Evolutionary conservation across 2,329 filamentous ascomycete genomes (phyloP).

Genomic region (Fusarium hostae): DNA sequence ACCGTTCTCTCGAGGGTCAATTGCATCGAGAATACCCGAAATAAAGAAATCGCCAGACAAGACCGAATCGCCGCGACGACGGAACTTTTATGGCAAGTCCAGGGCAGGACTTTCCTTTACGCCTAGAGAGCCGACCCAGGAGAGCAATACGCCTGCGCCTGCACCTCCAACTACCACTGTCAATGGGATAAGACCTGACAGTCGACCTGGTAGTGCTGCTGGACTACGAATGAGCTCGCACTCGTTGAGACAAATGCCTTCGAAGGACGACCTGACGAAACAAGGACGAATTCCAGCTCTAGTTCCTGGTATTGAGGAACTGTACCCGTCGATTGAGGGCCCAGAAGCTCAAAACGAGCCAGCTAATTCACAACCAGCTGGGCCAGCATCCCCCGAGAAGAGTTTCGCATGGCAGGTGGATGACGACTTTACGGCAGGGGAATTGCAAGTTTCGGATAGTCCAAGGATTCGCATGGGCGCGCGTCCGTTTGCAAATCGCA

Average conservation of each 20-base stretch:
- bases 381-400: slow-evolving; percentile 58
- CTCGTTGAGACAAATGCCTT: slow-evolving; percentile 35
- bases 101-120: slow-evolving; percentile 41
- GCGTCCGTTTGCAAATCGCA: slow-evolving; percentile 51
- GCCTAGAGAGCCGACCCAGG: slow-evolving; percentile 21
- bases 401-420: slow-evolving; percentile 67
- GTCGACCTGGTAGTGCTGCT: slow-evolving; percentile 11
- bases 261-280: slow-evolving; percentile 43
- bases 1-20: slow-evolving; percentile 38
- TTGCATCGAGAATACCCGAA: slow-evolving; percentile 38
- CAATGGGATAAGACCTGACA: slow-evolving; percentile 22
- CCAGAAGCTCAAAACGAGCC: slow-evolving; percentile 9
- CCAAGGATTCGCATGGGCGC: slow-evolving; percentile 59
- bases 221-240: slow-evolving; percentile 15
- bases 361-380: slow-evolving; percentile 1
- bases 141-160: slow-evolving; percentile 1
- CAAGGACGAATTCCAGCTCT: slow-evolving; percentile 51
- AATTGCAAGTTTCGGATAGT: slow-evolving; percentile 66
- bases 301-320: slow-evolving; percentile 53
- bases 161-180: not conserved
- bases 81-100: slow-evolving; percentile 41
- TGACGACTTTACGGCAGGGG: slow-evolving; percentile 66
- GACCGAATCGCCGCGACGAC: slow-evolving; percentile 35
- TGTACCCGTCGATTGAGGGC: slow-evolving; percentile 50
- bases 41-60: slow-evolving; percentile 32